phyloP scores from a whole-genome alignment of 225 moss, liverwort and hornwort genomes.

The Anthoceros angustus region DNA sequence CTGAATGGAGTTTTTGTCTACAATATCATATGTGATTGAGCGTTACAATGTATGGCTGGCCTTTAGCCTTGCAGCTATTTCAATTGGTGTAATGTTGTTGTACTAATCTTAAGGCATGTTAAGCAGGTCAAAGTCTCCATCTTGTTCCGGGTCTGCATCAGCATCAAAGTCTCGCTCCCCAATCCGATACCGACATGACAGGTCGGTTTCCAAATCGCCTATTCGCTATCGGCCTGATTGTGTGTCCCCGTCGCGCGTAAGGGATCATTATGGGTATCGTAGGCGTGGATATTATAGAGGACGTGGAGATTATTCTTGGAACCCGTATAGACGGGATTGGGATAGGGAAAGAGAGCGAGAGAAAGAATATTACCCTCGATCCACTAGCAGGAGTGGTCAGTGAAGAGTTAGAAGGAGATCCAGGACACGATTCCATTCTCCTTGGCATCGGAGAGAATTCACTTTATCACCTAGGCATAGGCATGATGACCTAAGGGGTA shows the following conservation, averaged over 20 bases:
- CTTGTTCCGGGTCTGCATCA: constrained; percentile 37
- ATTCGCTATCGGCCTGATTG: constrained; percentile 56
- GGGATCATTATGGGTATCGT: constrained; percentile 50
- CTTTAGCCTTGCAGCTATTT: too few relatives aligned
- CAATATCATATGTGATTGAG: too few relatives aligned
- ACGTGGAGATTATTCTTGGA: constrained; percentile 52
- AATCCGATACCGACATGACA: constrained; percentile 34
- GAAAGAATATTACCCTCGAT: constrained; percentile 37
- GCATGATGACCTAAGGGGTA: constrained; percentile 28
- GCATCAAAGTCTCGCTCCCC: constrained; percentile 65
- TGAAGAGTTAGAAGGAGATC: constrained; percentile 40
- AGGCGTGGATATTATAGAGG: constrained; percentile 54
- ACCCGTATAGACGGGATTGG: constrained; percentile 41
- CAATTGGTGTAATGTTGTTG: not conserved
- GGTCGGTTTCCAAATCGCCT: constrained; percentile 51
- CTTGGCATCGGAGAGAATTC: constrained; percentile 25
- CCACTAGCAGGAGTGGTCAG: constrained; percentile 55
- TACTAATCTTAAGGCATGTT: constrained; percentile 13
- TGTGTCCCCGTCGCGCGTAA: constrained; percentile 41
- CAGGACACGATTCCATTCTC: constrained; percentile 31
- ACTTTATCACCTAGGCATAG: constrained; percentile 30
- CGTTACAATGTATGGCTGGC: too few relatives aligned
- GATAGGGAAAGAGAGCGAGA: constrained; percentile 32
- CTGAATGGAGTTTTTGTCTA: too few relatives aligned
- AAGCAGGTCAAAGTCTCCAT: constrained; percentile 53